Percentiles rank a stretch among this genome's conserved stretches.
phyloP scores from a whole-genome alignment of 202 grass and related monocot genomes.

The Thinopyrum obtusiflorum region DNA sequence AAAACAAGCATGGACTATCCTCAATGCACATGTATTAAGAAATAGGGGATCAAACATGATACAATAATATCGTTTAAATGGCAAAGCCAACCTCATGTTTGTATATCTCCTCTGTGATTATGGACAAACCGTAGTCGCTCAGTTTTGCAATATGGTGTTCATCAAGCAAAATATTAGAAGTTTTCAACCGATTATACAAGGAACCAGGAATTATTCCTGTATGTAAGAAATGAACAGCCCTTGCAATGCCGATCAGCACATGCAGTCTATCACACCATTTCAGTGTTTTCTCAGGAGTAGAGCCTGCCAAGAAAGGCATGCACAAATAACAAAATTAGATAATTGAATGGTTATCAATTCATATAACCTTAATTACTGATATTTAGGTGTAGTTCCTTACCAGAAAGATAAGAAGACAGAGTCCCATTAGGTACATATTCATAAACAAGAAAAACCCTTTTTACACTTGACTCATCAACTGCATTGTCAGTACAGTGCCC shows the following conservation, averaged over 20 bases:
- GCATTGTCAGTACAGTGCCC: slow-evolving; percentile 77
- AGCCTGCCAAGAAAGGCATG: slow-evolving; percentile 43
- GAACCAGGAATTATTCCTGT: slow-evolving; percentile 98
- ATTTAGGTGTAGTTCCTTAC: slow-evolving; percentile 38
- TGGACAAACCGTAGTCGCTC: slow-evolving; percentile 89
- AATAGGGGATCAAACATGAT: neutral
- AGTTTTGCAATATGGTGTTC: slow-evolving; percentile 81
- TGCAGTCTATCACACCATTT: slow-evolving; percentile 78
- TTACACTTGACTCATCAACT: slow-evolving; percentile 69
- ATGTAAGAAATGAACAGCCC: slow-evolving; percentile 96
- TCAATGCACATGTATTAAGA: slow-evolving; percentile 17
- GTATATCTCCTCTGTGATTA: slow-evolving; percentile 93
- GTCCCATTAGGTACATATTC: slow-evolving; percentile 68
- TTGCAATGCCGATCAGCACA: slow-evolving; percentile 76
- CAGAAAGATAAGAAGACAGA: slow-evolving; percentile 71
- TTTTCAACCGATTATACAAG: slow-evolving; percentile 76
- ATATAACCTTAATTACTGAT: slow-evolving; percentile 4
- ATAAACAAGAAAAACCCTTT: slow-evolving; percentile 90
- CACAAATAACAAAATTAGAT: slow-evolving; percentile 31
- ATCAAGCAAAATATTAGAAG: slow-evolving; percentile 76
- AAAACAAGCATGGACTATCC: slow-evolving; percentile 11
- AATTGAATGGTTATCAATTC: neutral
- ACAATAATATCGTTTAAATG: slow-evolving; percentile 17
- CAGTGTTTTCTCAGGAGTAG: slow-evolving; percentile 66
- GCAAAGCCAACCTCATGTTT: slow-evolving; percentile 63